Percentiles rank a stretch among this genome's conserved stretches.
phyloP scores from a whole-genome alignment of 257 asterid species.

The Schizonepeta tenuifolia region DNA sequence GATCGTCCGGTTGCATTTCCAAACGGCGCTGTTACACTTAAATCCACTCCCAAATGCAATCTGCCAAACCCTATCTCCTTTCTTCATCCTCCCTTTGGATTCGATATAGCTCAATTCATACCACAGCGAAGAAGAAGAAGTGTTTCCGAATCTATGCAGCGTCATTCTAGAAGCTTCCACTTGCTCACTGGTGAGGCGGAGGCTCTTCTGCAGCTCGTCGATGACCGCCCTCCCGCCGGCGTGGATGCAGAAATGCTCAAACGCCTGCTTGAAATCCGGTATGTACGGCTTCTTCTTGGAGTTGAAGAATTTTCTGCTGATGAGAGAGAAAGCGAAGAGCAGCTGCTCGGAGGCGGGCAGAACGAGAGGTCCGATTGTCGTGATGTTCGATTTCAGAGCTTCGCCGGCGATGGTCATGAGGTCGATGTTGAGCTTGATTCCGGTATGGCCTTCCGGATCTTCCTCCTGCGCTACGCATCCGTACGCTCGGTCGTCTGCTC shows the following conservation, averaged over 20 bases:
- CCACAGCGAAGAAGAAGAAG: constrained; percentile 73
- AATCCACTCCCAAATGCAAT: constrained; percentile 63
- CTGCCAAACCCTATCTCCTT: constrained; percentile 70
- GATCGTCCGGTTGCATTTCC: constrained; percentile 53
- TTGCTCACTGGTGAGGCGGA: constrained; percentile 53
- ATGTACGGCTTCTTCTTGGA: constrained; percentile 46
- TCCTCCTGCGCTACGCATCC: constrained; percentile 59
- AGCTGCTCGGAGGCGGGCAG: constrained; percentile 65
- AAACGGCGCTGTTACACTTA: constrained; percentile 57
- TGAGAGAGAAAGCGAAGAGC: constrained; percentile 42
- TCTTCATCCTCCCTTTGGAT: constrained; percentile 70
- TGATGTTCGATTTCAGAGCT: constrained; percentile 62
- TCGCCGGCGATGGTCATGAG: constrained; percentile 66
- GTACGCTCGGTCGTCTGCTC: constrained; percentile 53
- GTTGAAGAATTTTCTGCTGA: constrained; percentile 45
- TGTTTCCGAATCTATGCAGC: constrained; percentile 66
- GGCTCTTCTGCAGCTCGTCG: constrained; percentile 65
- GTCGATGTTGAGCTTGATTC: constrained; percentile 57
- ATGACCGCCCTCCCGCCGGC: constrained; percentile 79
- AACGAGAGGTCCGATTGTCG: constrained; percentile 65
- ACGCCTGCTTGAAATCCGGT: constrained; percentile 64
- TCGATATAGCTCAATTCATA: constrained; percentile 71
- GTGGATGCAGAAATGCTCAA: constrained; percentile 73
- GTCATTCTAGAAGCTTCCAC: constrained; percentile 76
- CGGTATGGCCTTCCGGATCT: constrained; percentile 55